Evolutionary conservation across 2,329 filamentous ascomycete species (phyloP), one percentile per base, ranked within the genome.

Genomic region (Aquanectria penicillioides): DNA sequence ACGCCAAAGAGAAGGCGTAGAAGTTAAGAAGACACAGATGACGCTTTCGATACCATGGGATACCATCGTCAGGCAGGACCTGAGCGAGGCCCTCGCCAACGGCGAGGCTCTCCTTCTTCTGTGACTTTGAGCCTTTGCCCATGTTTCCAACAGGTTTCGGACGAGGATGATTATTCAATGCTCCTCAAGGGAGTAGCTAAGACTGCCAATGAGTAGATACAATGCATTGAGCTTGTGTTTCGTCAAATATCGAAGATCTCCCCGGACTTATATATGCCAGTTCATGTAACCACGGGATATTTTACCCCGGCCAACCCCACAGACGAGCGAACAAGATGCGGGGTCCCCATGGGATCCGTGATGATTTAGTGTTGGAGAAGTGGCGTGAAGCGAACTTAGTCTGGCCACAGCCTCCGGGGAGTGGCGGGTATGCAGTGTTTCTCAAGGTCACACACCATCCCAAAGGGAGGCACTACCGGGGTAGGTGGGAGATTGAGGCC

Each of bases 1-100:
- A 40, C 3, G 37, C 28, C 34, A 63, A 36, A 11, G 31, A 43
- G 3, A 64, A n/a, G 28, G 50, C 53, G 10, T 44, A 63, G 41
- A 47, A 58, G 56, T 64, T 64, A 20, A 64, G 56, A 7, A 44
- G 15, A 5, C 51, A 5, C 10, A 64, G 60, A 18, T 64, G 56
- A 10, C 51, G 46, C 31, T 63, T 57, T 34, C 46, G 60, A 25
- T 64, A 64, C 62, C 62, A 64, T 8, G 62, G 57, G 11, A 33
- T 28, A 11, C 49, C 60, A 26, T 64, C 49, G 13, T 61, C 22
- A 2, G 62, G 62, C 2, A 64, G 29, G 4, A 64, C 62, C 4
- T 38, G 44, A 13, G 59, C 59, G 15, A 64, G 52, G 9, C 55
- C 62, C 15, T 57, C 48, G 13, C 62, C 62, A 12, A 64, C 51